phyloP scores from a whole-genome alignment of 495 filamentous ascomycete species.

The Podospora conica region DNA sequence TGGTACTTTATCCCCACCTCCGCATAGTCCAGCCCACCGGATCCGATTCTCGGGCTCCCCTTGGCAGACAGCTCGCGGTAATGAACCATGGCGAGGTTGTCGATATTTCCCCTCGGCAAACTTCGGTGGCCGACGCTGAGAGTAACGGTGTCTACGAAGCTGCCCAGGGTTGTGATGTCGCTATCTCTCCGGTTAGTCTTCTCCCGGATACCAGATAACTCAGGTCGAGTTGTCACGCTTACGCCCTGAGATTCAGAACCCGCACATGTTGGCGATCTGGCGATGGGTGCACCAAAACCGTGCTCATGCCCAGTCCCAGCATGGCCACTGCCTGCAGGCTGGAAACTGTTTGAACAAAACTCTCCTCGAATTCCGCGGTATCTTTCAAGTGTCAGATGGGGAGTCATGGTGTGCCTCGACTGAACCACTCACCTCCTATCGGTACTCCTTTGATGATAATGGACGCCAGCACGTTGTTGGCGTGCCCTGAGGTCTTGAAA shows the following conservation, averaged over 20 bases:
- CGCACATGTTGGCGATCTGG: neutral
- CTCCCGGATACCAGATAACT: neutral
- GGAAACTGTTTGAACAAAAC: neutral
- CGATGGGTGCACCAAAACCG: constrained; percentile 6
- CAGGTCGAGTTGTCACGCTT: neutral
- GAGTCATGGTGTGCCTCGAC: too few relatives aligned
- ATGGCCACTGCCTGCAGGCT: neutral
- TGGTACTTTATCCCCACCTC: neutral
- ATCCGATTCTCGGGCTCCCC: neutral
- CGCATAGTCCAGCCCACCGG: neutral
- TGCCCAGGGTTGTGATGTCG: neutral
- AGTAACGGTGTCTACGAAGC: neutral
- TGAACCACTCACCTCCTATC: neutral
- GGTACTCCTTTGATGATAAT: neutral
- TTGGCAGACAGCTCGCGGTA: neutral
- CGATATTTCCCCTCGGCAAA: neutral
- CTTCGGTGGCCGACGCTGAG: neutral
- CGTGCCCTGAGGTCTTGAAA: neutral
- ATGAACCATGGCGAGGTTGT: neutral
- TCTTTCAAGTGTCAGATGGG: neutral
- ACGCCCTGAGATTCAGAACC: constrained; percentile 3
- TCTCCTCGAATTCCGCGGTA: constrained; percentile 1
- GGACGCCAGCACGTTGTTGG: neutral
- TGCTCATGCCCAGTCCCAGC: constrained; percentile 7
- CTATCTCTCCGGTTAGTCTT: neutral